Base-by-base conservation (phyloP, 768 basidiomycete genomes). In the Auriscalpium orientale region DNA sequence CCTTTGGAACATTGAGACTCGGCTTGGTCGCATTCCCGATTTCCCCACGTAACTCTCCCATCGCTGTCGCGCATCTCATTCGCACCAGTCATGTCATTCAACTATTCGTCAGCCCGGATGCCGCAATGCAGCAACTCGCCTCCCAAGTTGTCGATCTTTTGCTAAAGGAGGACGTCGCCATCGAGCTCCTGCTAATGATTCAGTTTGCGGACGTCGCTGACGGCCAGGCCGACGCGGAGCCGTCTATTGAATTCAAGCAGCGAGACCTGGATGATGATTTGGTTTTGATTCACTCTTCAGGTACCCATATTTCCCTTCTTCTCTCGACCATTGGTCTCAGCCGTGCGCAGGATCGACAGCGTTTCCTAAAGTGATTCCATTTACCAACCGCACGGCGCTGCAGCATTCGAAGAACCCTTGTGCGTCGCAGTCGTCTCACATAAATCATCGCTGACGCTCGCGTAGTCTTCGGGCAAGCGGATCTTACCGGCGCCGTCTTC, bases 1-100 rank as follows among this genome's bases (percentile, higher is more conserved):
- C 68, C 16, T 37, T 60, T 2, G 65, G 65, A 15, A 61, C 67
- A 6, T 38, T 68, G n/a, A 66, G 63, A 12, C 64, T 64, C 0
- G 67, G 63, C 7, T 64, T 55, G 40, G 48, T 53, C 34, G 60
- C 66, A 0, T 75, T 75, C 58, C 71, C 72, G 1, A 63, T 73
- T 44, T 70, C 72, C 3, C 60, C 64, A 1, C 64, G 71, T 4
- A 72, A 72, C 57, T 71, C 74, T 11, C 64, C 63, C 35, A 58
- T 57, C 13, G 74, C 71, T 1, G 61, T 76, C 5, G 67, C 66
- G 1, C 71, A 75, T 59, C 64, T 77, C 6, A 58, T 75, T 9
- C 44, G 48, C 16, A 55, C 57, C 46, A 68, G 60, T 10, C 56
- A 58, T 3, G 59, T 60, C 3, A 62, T 53, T 1, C 65, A 68